These are phyloP conservation scores for Fragaria vesca DNA, from an alignment of 306 rosid genomes.

Conservation along the genomic window DNA sequence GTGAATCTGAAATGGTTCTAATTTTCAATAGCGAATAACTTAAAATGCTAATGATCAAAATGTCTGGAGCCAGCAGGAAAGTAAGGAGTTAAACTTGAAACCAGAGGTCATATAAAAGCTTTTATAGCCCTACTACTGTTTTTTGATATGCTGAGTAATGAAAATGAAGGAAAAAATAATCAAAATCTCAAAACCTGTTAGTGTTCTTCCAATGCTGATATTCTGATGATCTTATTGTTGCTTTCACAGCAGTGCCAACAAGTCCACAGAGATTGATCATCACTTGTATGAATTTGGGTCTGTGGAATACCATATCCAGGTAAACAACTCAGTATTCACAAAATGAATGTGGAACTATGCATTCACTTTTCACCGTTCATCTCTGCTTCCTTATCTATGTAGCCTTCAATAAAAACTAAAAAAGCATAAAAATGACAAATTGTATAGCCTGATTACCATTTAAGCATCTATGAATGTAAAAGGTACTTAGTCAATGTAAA, in stretches of 20 bases:
- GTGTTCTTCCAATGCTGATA: neutral
- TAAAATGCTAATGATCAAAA: too few relatives aligned
- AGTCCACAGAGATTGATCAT: conserved; percentile 69
- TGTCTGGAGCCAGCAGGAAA: too few relatives aligned
- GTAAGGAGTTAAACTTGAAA: neutral
- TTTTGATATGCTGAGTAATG: neutral
- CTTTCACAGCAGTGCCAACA: conserved; percentile 57
- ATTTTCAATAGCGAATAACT: too few relatives aligned
- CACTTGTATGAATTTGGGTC: conserved; percentile 80
- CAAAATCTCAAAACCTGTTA: neutral
- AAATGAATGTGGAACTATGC: neutral
- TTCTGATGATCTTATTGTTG: conserved; percentile 19
- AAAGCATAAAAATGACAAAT: neutral
- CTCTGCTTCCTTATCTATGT: neutral
- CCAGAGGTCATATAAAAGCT: neutral
- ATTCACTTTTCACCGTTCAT: neutral
- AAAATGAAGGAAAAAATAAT: neutral
- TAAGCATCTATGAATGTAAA: neutral
- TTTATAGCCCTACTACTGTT: neutral
- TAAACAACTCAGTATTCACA: conserved; percentile 15
- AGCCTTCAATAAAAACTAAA: neutral
- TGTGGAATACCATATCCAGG: conserved; percentile 75
- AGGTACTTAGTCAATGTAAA: neutral
- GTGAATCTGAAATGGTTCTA: too few relatives aligned
- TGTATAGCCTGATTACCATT: neutral